A percentile compares a stretch with the other conserved stretches of the same genome.
These are phyloP conservation scores for Gomphus bonarii DNA, from an alignment of 1,284 basidiomycete genomes.

Conservation along the genomic window DNA sequence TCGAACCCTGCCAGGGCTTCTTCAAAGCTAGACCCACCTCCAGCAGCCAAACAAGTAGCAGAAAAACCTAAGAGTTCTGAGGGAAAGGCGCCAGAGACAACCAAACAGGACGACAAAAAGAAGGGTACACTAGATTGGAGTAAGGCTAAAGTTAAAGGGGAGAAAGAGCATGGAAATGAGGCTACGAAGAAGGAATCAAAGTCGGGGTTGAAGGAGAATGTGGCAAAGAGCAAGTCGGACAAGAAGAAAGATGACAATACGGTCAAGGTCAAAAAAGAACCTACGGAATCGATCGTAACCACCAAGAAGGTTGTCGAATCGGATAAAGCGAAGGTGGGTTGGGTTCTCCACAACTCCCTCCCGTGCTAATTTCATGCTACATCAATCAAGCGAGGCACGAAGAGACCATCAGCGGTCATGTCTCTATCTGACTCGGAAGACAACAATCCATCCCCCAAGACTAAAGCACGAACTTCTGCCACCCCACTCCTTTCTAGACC, in stretches of 20 bases:
- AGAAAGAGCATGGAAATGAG: constrained; percentile 18
- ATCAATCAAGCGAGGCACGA: constrained; percentile 37
- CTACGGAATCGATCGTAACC: constrained; percentile 8
- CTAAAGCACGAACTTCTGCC: constrained; percentile 11
- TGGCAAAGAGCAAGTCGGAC: constrained; percentile 6
- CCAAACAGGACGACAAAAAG: constrained; percentile 15
- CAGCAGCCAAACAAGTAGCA: constrained; percentile 18
- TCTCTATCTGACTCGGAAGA: constrained; percentile 36
- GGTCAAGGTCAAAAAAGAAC: constrained; percentile 10
- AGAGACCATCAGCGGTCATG: constrained; percentile 38
- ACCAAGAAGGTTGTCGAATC: constrained; percentile 8
- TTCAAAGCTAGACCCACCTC: constrained; percentile 12
- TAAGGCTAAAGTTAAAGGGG: constrained; percentile 44
- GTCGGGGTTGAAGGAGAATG: constrained; percentile 14
- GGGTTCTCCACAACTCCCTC: not conserved
- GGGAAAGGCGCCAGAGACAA: constrained; percentile 14
- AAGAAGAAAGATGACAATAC: constrained; percentile 6
- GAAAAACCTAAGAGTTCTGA: constrained; percentile 14
- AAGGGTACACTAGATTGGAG: constrained; percentile 52
- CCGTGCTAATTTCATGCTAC: not conserved
- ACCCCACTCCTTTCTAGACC: constrained; percentile 15
- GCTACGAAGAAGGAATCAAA: constrained; percentile 16
- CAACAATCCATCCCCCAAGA: constrained; percentile 22
- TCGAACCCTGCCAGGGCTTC: constrained; percentile 16
- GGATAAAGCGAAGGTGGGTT: constrained; percentile 1